Conservation (phyloP, 768 basidiomycete species). For the Psilocybe cubensis region DNA sequence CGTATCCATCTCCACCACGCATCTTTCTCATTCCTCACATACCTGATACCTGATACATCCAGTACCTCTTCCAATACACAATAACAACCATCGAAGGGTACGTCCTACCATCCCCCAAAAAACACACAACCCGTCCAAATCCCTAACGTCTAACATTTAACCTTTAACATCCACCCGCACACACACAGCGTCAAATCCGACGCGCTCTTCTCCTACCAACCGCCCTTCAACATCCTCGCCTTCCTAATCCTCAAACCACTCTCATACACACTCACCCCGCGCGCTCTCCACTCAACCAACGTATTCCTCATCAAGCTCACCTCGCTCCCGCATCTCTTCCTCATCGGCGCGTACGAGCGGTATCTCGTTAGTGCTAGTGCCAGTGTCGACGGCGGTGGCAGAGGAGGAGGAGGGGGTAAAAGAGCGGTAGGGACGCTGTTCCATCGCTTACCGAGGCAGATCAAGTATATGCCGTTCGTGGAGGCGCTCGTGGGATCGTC, state of each 20-base stretch:
- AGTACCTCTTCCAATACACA: constrained; percentile 88
- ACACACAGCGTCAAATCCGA: constrained; percentile 90
- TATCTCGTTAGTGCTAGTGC: no score
- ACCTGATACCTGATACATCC: constrained; percentile 14
- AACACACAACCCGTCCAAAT: background rate
- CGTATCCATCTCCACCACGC: background rate
- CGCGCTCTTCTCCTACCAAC: constrained; percentile 90
- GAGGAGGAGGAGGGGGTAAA: constrained; percentile 50
- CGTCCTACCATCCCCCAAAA: background rate
- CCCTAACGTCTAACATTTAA: no score
- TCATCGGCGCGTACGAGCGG: constrained; percentile 82
- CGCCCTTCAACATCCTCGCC: constrained; percentile 86
- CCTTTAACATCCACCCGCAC: background rate
- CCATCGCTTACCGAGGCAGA: constrained; percentile 66
- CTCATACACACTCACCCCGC: constrained; percentile 74
- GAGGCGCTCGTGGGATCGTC: constrained; percentile 79
- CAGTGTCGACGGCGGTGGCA: constrained; percentile 54
- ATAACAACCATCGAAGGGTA: constrained; percentile 90
- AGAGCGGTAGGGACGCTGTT: constrained; percentile 60
- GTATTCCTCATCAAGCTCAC: constrained; percentile 87
- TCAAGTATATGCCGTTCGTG: constrained; percentile 74
- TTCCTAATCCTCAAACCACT: constrained; percentile 80
- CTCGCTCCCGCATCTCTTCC: constrained; percentile 77
- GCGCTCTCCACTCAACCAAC: constrained; percentile 80
- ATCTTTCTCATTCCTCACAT: background rate